Evolutionary conservation across 164 flowering plant species (phyloP).

Genomic region (Macadamia integrifolia): DNA sequence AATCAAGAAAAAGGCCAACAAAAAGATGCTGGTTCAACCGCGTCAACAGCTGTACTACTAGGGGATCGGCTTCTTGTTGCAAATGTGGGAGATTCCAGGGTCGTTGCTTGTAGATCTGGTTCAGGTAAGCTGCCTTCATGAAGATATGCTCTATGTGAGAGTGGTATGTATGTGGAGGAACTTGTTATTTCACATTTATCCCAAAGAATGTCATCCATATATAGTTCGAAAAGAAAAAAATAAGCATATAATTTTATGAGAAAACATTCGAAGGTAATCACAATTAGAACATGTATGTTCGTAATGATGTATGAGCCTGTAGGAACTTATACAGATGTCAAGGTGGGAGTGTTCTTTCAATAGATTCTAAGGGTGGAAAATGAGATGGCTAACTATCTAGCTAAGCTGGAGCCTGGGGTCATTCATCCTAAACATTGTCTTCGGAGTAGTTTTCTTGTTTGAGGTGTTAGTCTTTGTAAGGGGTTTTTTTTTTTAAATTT

Average conservation of each 20-base stretch:
- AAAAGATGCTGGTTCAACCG: slow-evolving; percentile 82
- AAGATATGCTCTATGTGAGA: slow-evolving; percentile 2
- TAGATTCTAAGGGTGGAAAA: too few species aligned
- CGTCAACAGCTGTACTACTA: slow-evolving; percentile 63
- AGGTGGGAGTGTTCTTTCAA: neutral
- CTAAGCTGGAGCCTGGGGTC: too few species aligned
- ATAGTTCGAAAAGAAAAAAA: neutral
- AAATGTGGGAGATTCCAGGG: slow-evolving; percentile 91
- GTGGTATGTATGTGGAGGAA: slow-evolving; percentile 3
- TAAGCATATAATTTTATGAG: too few species aligned
- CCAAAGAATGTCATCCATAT: neutral
- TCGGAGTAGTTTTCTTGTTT: too few species aligned
- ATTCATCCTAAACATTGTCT: too few species aligned
- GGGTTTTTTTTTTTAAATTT: too few species aligned
- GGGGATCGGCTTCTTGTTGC: slow-evolving; percentile 64
- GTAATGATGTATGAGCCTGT: neutral
- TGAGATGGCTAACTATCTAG: too few species aligned
- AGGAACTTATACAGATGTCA: neutral
- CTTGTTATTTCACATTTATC: neutral
- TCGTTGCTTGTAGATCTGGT: slow-evolving; percentile 66
- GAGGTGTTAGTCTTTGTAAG: too few species aligned
- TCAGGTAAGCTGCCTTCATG: slow-evolving; percentile 43
- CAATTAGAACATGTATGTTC: neutral
- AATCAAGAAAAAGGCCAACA: slow-evolving; percentile 58
- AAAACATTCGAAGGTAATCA: too few species aligned